Evolutionary conservation across 1,139 yeast species (phyloP).

Genomic region (Kurtzmaniella quercitrusa): DNA sequence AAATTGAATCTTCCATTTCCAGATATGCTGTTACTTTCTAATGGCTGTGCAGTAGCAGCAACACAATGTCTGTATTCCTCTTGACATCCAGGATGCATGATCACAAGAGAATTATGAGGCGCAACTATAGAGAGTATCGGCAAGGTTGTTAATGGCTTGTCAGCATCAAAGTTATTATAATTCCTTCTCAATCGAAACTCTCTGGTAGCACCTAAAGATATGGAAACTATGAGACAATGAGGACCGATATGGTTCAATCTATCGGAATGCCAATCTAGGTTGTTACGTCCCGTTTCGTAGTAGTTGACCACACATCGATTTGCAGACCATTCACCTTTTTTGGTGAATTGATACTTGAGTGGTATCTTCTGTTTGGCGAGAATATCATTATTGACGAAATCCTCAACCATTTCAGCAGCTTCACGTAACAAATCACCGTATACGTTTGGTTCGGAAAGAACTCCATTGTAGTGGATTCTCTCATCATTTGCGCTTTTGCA

Average conservation of each 20-base stretch:
- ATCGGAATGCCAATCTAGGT: constrained; percentile 73
- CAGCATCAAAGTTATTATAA: constrained; percentile 14
- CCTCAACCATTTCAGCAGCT: constrained; percentile 40
- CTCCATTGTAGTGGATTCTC: constrained; percentile 38
- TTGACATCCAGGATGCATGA: constrained; percentile 78
- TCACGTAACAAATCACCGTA: constrained; percentile 26
- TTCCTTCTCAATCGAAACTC: constrained; percentile 53
- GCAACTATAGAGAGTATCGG: constrained; percentile 47
- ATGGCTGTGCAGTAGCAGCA: constrained; percentile 22
- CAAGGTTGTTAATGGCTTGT: constrained; percentile 11
- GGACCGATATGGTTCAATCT: constrained; percentile 69
- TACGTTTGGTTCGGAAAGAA: constrained; percentile 14
- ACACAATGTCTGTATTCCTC: constrained; percentile 61
- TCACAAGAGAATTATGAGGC: constrained; percentile 60
- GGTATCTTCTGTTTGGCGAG: constrained; percentile 21
- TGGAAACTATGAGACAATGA: constrained; percentile 57
- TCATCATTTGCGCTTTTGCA: constrained; percentile 14
- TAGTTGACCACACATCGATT: constrained; percentile 54
- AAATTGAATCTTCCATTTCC: constrained; percentile 54
- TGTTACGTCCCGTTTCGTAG: constrained; percentile 44
- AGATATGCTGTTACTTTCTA: constrained; percentile 42
- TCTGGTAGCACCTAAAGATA: constrained; percentile 64
- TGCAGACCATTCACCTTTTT: constrained; percentile 39
- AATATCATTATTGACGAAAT: constrained; percentile 35
- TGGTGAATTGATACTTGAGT: constrained; percentile 16